Evolutionary conservation across 2,329 filamentous ascomycete genomes (phyloP), one percentile per base, ranked within the genome.

Genomic region (Helotiales sp.): DNA sequence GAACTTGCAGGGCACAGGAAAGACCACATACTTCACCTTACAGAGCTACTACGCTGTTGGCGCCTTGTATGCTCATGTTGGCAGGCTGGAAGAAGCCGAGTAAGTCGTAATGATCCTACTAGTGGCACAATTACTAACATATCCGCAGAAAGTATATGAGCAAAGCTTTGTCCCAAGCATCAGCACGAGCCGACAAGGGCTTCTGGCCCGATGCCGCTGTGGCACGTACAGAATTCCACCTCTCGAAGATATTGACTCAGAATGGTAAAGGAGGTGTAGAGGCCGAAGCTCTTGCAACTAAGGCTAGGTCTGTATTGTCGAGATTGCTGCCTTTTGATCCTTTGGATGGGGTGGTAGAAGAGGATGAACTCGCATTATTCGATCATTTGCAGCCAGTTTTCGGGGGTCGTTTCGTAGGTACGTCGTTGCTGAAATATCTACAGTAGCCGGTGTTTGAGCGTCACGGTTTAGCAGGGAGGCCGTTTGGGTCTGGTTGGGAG

Each of bases 21-120:
- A 60, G 22, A 47, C 55, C 10, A 61, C 51, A 24, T 63, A 59
- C 42, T 62, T 61, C 19, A 61, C 60, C n/a, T 38, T 64, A 9
- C 62, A 64, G 36, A 64, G 62, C 30, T 62, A 62, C 40, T 63
- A 64, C 36, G 62, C 58, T 27, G 46, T 59, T 5, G 60, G 55
- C 2, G 62, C 58, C 1, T 46, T 58, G n/a, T 61, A 62, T 42
- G 52, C 52, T 15, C 55, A 65, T 17, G 46, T 63, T 12, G 50
- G 46, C 15, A 44, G 52, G 27, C 58, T 29, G 30, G 50, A 59
- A n/a, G 53, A 60, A 25, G 63, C 63, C 19, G 63, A 65, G 63
- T 65, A 53, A 62, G 59, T 40, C 9, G 17, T 12, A 22, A 40
- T 40, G 36, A 22, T 40, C n/a, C 36, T 40, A 19, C 5, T 40